phyloP scores from a whole-genome alignment of 2,329 filamentous ascomycete genomes.

The Thyridium curvatum region DNA sequence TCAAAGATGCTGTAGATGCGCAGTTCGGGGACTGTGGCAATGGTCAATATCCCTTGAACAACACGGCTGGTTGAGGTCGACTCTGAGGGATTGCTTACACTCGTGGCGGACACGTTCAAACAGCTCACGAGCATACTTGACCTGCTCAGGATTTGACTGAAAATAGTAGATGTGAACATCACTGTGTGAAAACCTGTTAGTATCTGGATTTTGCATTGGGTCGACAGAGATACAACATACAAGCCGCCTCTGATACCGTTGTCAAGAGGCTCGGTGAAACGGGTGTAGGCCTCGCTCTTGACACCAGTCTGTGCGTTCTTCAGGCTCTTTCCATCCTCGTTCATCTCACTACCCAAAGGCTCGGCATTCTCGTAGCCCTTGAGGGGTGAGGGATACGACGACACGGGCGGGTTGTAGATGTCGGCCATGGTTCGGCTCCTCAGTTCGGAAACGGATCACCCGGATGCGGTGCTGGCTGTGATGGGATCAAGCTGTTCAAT shows the following conservation, averaged over 20 bases:
- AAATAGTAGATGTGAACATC: slow-evolving; percentile 85
- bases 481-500: no score
- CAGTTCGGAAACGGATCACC: no score
- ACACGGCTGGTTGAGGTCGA: no score
- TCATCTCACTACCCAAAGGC: slow-evolving; percentile 50
- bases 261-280: slow-evolving; percentile 62
- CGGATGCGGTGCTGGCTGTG: no score
- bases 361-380: slow-evolving; percentile 50
- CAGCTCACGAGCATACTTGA: slow-evolving; percentile 62
- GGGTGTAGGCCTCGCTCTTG: slow-evolving; percentile 62
- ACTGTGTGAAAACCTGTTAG: slow-evolving; percentile 22
- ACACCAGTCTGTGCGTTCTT: slow-evolving; percentile 57
- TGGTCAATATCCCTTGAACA: slow-evolving; percentile 1
- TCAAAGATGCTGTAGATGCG: slow-evolving; percentile 77
- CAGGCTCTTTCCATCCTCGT: slow-evolving; percentile 71
- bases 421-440: slow-evolving; percentile 4
- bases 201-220: neutral
- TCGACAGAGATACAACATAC: slow-evolving; percentile 28
- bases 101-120: slow-evolving; percentile 76
- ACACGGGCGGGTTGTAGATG: slow-evolving; percentile 10
- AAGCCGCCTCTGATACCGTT: slow-evolving; percentile 67
- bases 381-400: slow-evolving; percentile 48
- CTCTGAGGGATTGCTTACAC: no score
- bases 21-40: slow-evolving; percentile 68
- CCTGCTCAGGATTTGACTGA: slow-evolving; percentile 55